phyloP scores from a whole-genome alignment of 1,284 basidiomycete genomes.

The Neonothopanus nambi region DNA sequence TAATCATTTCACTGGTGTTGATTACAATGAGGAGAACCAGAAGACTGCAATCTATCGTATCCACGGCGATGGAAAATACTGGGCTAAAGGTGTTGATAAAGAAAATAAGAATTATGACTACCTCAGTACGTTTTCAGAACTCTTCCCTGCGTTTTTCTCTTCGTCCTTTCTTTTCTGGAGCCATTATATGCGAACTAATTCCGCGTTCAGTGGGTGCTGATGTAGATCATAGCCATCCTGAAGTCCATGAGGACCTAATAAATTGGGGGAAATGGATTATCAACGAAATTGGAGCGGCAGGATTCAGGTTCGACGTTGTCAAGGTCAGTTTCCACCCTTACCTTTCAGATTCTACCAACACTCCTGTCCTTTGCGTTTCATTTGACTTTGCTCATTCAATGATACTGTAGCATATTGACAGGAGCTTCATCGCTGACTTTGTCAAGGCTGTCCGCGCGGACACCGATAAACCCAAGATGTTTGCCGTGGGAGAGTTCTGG shows the following conservation, averaged over 20 bases:
- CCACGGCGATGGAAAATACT: constrained; percentile 52
- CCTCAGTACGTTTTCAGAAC: constrained; percentile 26
- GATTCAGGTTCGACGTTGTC: constrained; percentile 52
- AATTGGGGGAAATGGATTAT: constrained; percentile 57
- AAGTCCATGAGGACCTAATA: constrained; percentile 39
- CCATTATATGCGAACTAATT: background rate
- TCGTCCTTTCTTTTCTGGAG: too few relatives aligned
- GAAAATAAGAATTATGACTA: constrained; percentile 46
- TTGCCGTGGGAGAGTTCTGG: constrained; percentile 56
- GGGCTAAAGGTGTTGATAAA: constrained; percentile 40
- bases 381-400: too few relatives aligned
- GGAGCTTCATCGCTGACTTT: constrained; percentile 50
- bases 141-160: too few relatives aligned
- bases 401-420: constrained; percentile 41
- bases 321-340: constrained; percentile 26
- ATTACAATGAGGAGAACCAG: constrained; percentile 46
- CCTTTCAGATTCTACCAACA: too few relatives aligned
- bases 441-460: constrained; percentile 48
- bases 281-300: constrained; percentile 48
- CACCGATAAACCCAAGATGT: constrained; percentile 39
- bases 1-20: constrained; percentile 46
- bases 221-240: constrained; percentile 52
- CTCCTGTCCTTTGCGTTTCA: too few relatives aligned
- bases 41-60: constrained; percentile 48
- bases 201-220: constrained; percentile 29